Base-by-base conservation (phyloP, 2,329 filamentous ascomycete species). In the Sarocladium strictum region DNA sequence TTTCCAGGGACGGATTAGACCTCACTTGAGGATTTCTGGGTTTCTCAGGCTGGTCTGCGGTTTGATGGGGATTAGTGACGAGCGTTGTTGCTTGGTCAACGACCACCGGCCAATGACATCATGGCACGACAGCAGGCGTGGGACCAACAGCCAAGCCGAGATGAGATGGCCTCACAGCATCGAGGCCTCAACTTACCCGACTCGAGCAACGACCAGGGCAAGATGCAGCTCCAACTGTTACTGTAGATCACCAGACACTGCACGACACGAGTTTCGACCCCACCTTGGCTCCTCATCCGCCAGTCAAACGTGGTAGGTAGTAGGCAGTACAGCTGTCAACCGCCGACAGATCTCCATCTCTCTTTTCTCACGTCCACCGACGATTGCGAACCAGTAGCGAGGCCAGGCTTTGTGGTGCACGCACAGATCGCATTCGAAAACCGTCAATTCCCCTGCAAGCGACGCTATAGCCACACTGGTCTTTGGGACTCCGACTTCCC, bases 51-150 rank as follows among this genome's bases (percentile, higher is more conserved):
- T n/a, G n/a, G n/a, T n/a, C n/a, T n/a, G n/a, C n/a, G n/a, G n/a
- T n/a, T n/a, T n/a, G n/a, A n/a, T n/a, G n/a, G n/a, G n/a, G n/a
- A n/a, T n/a, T n/a, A 15, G 9, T 27, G 14, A 10, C 43, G 3
- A n/a, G 27, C n/a, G 41, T 2, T 12, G 57, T 58, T 58, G 57
- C 57, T 41, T 37, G 50, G 57, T 41, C 57, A 58, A 58, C 57
- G 24, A 14, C 11, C 3, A 17, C 12, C 33, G 23, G n/a, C 50
- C 50, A 53, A 21, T 37, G 29, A 45, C 35, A 49, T 35, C 50
- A 45, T 50, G 47, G 26, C 47, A 51, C 47, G 47, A 51, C 27
- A 51, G 47, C 29, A 11, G 11, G 17, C 47, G 47, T 51, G 47
- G 47, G 19, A 51, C 47, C 26, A n/a, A 3, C 10, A 3, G 47